Conservation (phyloP, 257 asterid species). For the Prunella vulgaris region DNA sequence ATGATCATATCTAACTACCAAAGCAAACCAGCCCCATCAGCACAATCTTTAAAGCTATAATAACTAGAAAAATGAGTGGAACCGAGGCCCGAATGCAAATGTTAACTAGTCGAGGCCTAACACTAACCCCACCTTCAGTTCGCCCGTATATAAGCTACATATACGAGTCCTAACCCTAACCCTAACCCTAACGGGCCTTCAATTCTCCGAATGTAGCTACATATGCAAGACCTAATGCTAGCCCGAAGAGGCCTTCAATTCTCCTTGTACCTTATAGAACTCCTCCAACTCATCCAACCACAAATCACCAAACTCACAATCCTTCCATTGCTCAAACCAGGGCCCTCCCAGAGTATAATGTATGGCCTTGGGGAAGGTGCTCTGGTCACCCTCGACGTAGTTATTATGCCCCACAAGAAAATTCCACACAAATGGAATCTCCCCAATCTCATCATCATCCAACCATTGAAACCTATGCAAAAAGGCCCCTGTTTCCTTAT, state of each 20-base stretch:
- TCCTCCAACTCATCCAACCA: constrained; percentile 84
- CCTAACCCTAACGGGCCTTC: not conserved
- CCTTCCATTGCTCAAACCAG: constrained; percentile 92
- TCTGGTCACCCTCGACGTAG: constrained; percentile 56
- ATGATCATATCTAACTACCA: no score
- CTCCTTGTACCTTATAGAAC: constrained; percentile 26
- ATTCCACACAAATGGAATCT: constrained; percentile 81
- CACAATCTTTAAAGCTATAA: not conserved
- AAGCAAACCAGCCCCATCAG: no score
- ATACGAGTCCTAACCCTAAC: no score
- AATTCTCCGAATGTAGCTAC: not conserved
- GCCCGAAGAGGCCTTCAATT: not conserved
- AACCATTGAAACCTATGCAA: constrained; percentile 87
- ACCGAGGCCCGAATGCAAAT: not conserved
- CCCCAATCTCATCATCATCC: constrained; percentile 77
- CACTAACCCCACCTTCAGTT: no score
- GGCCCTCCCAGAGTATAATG: constrained; percentile 93
- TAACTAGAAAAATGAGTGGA: not conserved
- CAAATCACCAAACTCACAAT: constrained; percentile 77
- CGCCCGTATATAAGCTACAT: no score
- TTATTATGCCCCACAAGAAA: constrained; percentile 74
- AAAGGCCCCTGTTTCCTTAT: constrained; percentile 69
- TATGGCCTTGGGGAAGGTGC: constrained; percentile 59
- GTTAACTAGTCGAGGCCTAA: no score
- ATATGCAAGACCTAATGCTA: not conserved